phyloP scores from a whole-genome alignment of 1,284 basidiomycete species.

The Golubevia pallescens region DNA sequence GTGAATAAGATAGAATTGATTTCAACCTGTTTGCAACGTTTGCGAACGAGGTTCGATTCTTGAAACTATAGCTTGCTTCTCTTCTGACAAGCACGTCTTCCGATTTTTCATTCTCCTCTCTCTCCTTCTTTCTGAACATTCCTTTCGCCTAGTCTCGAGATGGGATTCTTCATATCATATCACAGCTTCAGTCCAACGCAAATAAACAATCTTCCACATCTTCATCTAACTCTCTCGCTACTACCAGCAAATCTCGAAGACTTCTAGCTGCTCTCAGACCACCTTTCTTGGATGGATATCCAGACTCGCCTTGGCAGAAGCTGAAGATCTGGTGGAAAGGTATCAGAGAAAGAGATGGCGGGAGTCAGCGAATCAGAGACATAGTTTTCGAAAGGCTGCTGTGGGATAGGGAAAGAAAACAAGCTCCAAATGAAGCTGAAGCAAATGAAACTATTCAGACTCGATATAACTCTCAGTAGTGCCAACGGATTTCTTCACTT shows the following conservation, averaged over 20 bases:
- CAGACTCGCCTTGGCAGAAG: slow-evolving; percentile 42
- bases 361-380: too few relatives aligned
- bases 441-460: too few relatives aligned
- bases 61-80: slow-evolving; percentile 1
- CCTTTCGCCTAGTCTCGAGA: slow-evolving; percentile 20
- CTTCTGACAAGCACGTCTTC: not conserved
- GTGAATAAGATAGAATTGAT: not conserved
- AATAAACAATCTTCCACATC: not conserved
- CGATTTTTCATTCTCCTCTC: slow-evolving; percentile 6
- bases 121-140: not conserved
- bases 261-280: slow-evolving; percentile 53
- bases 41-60: not conserved
- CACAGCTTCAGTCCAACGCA: slow-evolving; percentile 8
- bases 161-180: slow-evolving; percentile 38
- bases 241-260: slow-evolving; percentile 17
- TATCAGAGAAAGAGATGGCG: too few relatives aligned
- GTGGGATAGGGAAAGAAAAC: too few relatives aligned
- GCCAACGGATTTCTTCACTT: too few relatives aligned
- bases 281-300: slow-evolving; percentile 58
- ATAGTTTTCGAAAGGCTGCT: too few relatives aligned
- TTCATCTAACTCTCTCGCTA: not conserved
- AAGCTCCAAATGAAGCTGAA: too few relatives aligned
- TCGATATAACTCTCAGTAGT: too few relatives aligned
- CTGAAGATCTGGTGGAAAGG: slow-evolving; percentile 32
- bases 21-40: not conserved